A percentile compares a stretch with the other conserved stretches of the same genome.
Evolutionary conservation across 2,329 filamentous ascomycete genomes (phyloP).

Genomic region (Akanthomyces muscarius): DNA sequence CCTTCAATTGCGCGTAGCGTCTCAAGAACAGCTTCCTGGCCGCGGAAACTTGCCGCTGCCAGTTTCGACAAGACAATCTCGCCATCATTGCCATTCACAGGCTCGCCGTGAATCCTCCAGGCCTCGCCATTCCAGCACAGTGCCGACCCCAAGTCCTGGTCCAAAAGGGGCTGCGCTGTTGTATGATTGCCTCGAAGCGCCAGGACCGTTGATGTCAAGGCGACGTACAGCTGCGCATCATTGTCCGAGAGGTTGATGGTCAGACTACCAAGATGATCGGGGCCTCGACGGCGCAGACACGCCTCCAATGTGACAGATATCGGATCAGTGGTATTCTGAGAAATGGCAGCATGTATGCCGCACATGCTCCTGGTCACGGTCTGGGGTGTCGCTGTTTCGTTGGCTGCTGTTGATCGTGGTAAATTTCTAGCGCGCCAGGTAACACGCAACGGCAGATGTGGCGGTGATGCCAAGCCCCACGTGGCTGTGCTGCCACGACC

Average conservation of each 20-base stretch:
- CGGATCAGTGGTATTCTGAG: constrained; percentile 26
- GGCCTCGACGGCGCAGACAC: constrained; percentile 53
- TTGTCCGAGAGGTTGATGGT: constrained; percentile 27
- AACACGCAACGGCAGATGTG: neutral
- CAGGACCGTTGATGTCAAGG: constrained; percentile 81
- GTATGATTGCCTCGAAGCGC: constrained; percentile 74
- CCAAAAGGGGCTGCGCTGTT: constrained; percentile 68
- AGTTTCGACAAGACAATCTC: constrained; percentile 62
- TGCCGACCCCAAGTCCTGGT: constrained; percentile 53
- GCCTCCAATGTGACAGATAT: constrained; percentile 36
- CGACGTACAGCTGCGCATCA: constrained; percentile 42
- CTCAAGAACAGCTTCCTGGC: constrained; percentile 40
- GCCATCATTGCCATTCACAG: constrained; percentile 74
- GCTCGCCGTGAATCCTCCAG: constrained; percentile 64
- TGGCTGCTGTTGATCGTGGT: neutral
- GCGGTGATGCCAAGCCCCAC: constrained; percentile 1
- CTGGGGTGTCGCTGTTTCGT: neutral
- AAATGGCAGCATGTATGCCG: constrained; percentile 55
- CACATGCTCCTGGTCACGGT: constrained; percentile 44
- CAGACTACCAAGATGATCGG: constrained; percentile 52
- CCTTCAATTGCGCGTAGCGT: constrained; percentile 64
- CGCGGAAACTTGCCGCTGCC: constrained; percentile 35
- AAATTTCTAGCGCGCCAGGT: constrained; percentile 5
- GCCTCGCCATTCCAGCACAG: constrained; percentile 98
- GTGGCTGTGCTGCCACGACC: neutral